These are phyloP conservation scores for Cladosporium sp. DNA, from an alignment of 2,329 filamentous ascomycete genomes.

Conservation along the genomic window DNA sequence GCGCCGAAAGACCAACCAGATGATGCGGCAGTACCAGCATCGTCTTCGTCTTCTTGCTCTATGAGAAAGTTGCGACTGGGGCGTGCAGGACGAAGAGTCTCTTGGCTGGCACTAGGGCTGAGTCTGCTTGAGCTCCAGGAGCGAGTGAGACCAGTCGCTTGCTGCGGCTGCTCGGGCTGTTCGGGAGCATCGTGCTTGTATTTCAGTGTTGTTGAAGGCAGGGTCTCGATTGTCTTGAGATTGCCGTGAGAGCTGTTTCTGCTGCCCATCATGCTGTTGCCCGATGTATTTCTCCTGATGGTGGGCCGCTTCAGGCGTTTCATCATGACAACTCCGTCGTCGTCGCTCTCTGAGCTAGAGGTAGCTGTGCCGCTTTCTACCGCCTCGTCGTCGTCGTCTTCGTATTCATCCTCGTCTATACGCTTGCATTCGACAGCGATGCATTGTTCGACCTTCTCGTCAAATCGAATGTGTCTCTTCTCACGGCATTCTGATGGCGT, in stretches of 20 bases:
- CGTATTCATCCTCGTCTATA: conserved; percentile 65
- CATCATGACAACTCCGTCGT: conserved; percentile 80
- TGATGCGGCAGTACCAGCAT: conserved; percentile 13
- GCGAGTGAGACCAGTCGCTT: conserved; percentile 14
- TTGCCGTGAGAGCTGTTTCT: conserved; percentile 55
- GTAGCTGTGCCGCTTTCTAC: conserved; percentile 30
- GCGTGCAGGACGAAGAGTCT: conserved; percentile 69
- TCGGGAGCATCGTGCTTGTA: conserved; percentile 40
- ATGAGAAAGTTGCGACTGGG: conserved; percentile 62
- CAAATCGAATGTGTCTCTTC: conserved; percentile 89
- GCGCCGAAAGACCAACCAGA: conserved; percentile 32
- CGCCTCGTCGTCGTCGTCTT: conserved; percentile 43
- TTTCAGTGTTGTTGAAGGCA: conserved; percentile 84
- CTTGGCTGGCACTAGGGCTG: conserved; percentile 75
- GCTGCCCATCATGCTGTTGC: conserved; percentile 36
- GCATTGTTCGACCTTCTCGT: conserved; percentile 91
- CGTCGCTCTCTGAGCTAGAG: conserved; percentile 45
- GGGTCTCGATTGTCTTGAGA: conserved; percentile 74
- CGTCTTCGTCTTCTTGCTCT: conserved; percentile 31
- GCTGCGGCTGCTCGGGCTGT: not conserved
- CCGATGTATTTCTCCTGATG: conserved; percentile 42
- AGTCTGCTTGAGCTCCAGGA: conserved; percentile 25
- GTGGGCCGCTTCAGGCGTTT: conserved; percentile 54
- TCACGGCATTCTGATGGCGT: conserved; percentile 56
- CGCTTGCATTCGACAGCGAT: conserved; percentile 88